Conservation (phyloP, 1,284 basidiomycete genomes). For the Marasmius fiardii region DNA sequence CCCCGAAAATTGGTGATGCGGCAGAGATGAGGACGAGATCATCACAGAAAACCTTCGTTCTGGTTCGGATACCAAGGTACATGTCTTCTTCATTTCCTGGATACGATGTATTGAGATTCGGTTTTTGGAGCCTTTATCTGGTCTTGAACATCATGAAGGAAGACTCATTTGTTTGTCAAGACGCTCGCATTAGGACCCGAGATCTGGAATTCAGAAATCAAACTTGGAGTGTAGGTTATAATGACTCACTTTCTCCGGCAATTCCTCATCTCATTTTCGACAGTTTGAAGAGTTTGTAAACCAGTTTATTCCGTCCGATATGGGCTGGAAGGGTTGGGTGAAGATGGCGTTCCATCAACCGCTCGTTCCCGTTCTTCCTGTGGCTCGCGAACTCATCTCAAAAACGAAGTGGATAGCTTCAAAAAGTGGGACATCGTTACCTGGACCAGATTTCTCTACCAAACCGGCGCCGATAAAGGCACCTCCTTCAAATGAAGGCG, state of each 20-base stretch:
- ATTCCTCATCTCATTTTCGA: constrained; percentile 8
- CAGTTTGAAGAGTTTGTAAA: constrained; percentile 83
- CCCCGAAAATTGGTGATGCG: constrained; percentile 44
- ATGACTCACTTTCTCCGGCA: too few species aligned
- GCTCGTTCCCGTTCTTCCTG: constrained; percentile 67
- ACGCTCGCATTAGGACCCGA: constrained; percentile 70
- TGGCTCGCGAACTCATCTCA: constrained; percentile 69
- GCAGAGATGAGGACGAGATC: constrained; percentile 77
- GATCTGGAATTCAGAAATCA: constrained; percentile 83
- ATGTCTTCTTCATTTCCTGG: constrained; percentile 15
- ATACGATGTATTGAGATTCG: constrained; percentile 8
- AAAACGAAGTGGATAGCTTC: constrained; percentile 69
- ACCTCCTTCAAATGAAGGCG: background rate
- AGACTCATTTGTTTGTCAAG: constrained; percentile 68
- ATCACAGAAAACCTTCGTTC: constrained; percentile 81
- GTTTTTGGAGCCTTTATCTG: constrained; percentile 51
- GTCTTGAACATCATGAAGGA: constrained; percentile 69
- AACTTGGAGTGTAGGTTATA: constrained; percentile 84
- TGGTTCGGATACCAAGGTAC: constrained; percentile 74
- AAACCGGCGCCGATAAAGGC: constrained; percentile 18
- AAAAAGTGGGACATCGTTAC: constrained; percentile 31
- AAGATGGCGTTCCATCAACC: constrained; percentile 80
- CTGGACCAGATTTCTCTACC: constrained; percentile 26
- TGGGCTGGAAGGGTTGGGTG: constrained; percentile 77
- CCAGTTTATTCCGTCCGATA: constrained; percentile 74